Evolutionary conservation across 2,329 filamentous ascomycete species (phyloP), one percentile per base, ranked within the genome.

Genomic region (Fusarium torulosum): DNA sequence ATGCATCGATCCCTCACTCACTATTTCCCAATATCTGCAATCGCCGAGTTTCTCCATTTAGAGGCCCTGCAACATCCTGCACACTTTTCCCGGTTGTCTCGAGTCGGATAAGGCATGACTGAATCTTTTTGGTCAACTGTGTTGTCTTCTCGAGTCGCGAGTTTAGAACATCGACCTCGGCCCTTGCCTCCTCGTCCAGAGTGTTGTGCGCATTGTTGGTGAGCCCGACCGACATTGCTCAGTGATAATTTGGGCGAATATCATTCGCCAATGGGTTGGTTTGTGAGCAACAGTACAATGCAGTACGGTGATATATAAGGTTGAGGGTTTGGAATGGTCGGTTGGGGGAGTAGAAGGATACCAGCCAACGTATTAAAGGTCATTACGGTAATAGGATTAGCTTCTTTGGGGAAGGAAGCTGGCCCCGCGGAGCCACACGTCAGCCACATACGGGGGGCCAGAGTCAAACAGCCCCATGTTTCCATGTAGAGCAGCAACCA

Each of bases 121-220:
- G 92, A 56, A 99, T 97, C 83, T 97, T 97, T 83, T 96, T 97
- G 31, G 94, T 97, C 77, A 98, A 86, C 75, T 93, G 89, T 62
- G 94, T 91, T 72, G 96, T 96, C 85, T 97, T 98, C 73, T 96
- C 93, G 65, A 98, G 88, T 38, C 89, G 84, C 53, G 88, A 91
- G 72, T 90, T 90, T 46, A 91, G 82, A 29, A 91, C 89, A 69
- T 91, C 89, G 54, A 91, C 89, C 77, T 91, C 89, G 44, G 89
- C 89, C 58, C 88, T 83, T 43, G 88, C 87, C 79, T 91, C 88
- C 75, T 91, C 89, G 73, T 91, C 89, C 51, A 85, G 80, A 31
- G 85, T 83, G 43, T 75, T 75, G 73, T 85, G 83, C 54, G 82
- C 80, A 65, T 76, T 78, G 53, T 77, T 80, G 64, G 75, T 75